These are phyloP conservation scores for Aspergillus sp. DNA, from an alignment of 2,329 filamentous ascomycete genomes.

Conservation along the genomic window DNA sequence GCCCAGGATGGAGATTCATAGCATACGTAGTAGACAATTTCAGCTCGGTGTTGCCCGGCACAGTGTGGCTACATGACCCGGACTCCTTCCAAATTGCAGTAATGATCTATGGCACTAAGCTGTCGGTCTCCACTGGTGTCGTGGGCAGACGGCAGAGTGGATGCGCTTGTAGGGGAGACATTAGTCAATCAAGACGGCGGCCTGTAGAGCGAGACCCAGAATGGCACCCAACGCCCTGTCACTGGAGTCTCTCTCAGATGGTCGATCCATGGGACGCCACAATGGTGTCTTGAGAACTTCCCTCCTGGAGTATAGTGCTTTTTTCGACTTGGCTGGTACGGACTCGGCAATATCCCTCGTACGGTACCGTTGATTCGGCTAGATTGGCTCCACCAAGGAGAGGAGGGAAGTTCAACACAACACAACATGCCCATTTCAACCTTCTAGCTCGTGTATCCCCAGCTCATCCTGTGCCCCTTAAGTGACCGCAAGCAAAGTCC, in stretches of 20 bases:
- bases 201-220: slow-evolving; percentile 4
- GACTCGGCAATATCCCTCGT: not conserved
- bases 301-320: slow-evolving; percentile 14
- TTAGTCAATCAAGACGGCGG: slow-evolving; percentile 5
- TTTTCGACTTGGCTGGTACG: not conserved
- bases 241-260: slow-evolving; percentile 3
- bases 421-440: not conserved
- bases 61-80: not conserved
- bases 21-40: not conserved
- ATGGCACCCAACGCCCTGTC: slow-evolving; percentile 8
- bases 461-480: not conserved
- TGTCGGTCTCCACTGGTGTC: slow-evolving; percentile 8
- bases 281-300: slow-evolving; percentile 16
- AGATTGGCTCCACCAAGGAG: slow-evolving; percentile 4
- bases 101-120: slow-evolving; percentile 10
- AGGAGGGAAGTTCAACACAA: not conserved
- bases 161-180: not conserved
- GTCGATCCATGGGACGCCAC: slow-evolving; percentile 14
- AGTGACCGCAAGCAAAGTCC: not conserved
- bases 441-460: not conserved
- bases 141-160: slow-evolving; percentile 9
- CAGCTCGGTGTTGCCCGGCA: slow-evolving; percentile 5
- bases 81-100: slow-evolving; percentile 7
- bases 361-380: not conserved
- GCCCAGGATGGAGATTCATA: not conserved